Conservation (phyloP, 371 early-diverging fungal genomes). For the Capniomyces stellatus region DNA sequence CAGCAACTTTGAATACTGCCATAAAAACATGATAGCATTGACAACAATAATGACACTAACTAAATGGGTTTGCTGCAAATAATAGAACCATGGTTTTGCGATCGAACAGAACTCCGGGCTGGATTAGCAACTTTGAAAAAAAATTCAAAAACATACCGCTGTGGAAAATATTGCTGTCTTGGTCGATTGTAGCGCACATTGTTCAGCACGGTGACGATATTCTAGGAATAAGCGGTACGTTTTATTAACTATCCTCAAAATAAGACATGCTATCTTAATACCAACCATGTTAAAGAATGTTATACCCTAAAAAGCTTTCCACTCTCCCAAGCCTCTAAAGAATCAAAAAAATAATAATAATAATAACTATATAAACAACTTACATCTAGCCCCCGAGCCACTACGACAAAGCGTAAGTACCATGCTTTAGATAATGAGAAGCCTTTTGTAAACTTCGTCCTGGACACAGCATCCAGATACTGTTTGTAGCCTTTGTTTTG, state of each 20-base stretch:
- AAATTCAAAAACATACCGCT: constrained; percentile 6
- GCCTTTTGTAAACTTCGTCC: too few species aligned
- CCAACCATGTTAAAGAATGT: too few species aligned
- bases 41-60: too few species aligned
- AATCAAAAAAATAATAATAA: background rate
- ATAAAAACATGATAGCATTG: constrained; percentile 2
- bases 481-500: too few species aligned
- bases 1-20: constrained; percentile 2
- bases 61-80: too few species aligned
- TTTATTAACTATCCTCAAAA: background rate
- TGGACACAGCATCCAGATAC: too few species aligned
- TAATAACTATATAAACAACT: background rate
- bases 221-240: constrained; percentile 12
- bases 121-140: constrained; percentile 1
- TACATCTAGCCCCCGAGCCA: constrained; percentile 19
- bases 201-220: constrained; percentile 16
- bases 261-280: too few species aligned
- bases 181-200: constrained; percentile 5
- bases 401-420: constrained; percentile 61
- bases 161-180: constrained; percentile 21
- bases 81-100: background rate
- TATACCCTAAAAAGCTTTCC: too few species aligned
- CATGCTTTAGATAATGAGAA: too few species aligned
- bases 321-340: too few species aligned
- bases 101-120: background rate